phyloP scores from a whole-genome alignment of 257 asterid genomes.

The Plantago major region DNA sequence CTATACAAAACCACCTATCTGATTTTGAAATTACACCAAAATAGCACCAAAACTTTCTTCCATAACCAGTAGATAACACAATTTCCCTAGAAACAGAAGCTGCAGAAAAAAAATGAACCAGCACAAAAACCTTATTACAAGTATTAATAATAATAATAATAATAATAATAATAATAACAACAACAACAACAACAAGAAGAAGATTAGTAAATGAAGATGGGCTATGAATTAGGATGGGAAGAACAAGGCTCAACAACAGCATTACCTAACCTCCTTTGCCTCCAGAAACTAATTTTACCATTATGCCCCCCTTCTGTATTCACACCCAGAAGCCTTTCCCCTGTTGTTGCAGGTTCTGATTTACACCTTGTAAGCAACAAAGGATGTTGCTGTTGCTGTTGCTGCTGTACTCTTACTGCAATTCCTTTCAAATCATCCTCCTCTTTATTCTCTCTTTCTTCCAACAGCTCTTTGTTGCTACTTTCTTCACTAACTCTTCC shows the following conservation, averaged over 20 bases:
- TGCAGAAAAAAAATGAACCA: no score
- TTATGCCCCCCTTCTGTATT: no score
- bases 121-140: no score
- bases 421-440: constrained; percentile 27
- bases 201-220: constrained; percentile 20
- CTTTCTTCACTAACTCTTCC: constrained; percentile 13
- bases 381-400: constrained; percentile 34
- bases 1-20: no score
- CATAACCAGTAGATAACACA: no score
- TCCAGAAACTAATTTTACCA: constrained; percentile 26
- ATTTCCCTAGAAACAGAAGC: no score
- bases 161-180: constrained; percentile 7
- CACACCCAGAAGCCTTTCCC: constrained; percentile 48
- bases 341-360: constrained; percentile 85
- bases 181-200: background rate
- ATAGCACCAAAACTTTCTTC: no score
- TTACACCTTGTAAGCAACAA: constrained; percentile 67
- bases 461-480: no score
- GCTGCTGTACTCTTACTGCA: constrained; percentile 13
- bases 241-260: constrained; percentile 25
- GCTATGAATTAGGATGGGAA: constrained; percentile 23
- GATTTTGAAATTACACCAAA: no score
- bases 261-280: constrained; percentile 35
- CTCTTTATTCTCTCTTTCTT: constrained; percentile 14
- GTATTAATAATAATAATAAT: background rate